Percentiles rank a stretch among this genome's conserved stretches.
Evolutionary conservation across 495 filamentous ascomycete species (phyloP).

Genomic region (Penicillium flavigenum): DNA sequence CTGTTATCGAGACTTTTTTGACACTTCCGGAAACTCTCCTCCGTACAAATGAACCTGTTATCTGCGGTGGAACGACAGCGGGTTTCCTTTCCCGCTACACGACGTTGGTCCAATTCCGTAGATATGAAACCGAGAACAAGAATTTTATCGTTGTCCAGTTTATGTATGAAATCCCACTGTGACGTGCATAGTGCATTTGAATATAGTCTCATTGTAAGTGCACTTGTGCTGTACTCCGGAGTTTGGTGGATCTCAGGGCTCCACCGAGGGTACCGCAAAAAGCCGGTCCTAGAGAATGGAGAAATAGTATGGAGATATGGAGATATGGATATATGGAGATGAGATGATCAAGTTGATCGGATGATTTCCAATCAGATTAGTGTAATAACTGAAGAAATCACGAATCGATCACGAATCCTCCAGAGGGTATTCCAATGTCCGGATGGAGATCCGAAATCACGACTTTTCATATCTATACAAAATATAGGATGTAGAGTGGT

Average conservation of each 20-base stretch:
- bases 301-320: background rate
- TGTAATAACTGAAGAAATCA: background rate
- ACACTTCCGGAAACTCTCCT: background rate
- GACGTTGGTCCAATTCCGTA: background rate
- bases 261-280: conserved; percentile 8
- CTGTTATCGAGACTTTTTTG: conserved; percentile 7
- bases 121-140: background rate
- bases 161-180: conserved; percentile 22
- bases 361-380: background rate
- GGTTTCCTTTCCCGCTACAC: conserved; percentile 3
- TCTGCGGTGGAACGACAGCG: background rate
- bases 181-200: conserved; percentile 30
- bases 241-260: conserved; percentile 25
- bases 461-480: background rate
- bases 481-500: background rate
- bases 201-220: conserved; percentile 7
- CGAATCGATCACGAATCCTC: background rate
- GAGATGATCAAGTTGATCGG: background rate
- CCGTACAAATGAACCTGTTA: background rate
- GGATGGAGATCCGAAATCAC: conserved; percentile 8
- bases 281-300: conserved; percentile 5
- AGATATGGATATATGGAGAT: background rate
- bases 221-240: conserved; percentile 15
- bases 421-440: background rate
- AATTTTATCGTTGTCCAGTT: background rate